A percentile compares a stretch with the other conserved stretches of the same genome.
Conservation (phyloP, 2,329 filamentous ascomycete species). For the Alternaria brassicae region DNA sequence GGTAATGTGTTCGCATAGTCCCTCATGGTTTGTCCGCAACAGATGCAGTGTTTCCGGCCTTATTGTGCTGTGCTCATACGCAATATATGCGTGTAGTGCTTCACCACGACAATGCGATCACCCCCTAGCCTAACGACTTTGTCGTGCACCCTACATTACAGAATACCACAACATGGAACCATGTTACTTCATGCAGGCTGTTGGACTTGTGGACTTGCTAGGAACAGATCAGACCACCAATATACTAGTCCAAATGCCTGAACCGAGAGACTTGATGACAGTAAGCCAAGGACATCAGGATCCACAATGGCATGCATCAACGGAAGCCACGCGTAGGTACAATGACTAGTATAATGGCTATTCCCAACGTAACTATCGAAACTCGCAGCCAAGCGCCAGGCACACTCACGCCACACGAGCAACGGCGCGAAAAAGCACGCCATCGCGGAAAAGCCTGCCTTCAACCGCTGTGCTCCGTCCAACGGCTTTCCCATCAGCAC, state of each 20-base stretch:
- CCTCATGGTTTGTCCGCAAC: neutral
- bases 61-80: neutral
- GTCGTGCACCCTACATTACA: neutral
- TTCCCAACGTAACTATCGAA: neutral
- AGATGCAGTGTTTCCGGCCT: neutral
- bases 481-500: neutral
- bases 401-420: neutral
- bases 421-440: neutral
- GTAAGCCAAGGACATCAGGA: neutral
- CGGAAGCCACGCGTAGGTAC: neutral
- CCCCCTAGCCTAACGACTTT: slow-evolving; percentile 1
- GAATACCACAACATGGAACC: neutral
- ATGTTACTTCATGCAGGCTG: neutral
- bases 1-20: neutral
- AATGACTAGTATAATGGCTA: neutral
- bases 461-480: neutral
- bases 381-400: neutral
- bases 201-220: neutral
- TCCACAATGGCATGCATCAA: neutral
- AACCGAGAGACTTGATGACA: neutral
- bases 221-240: neutral
- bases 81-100: neutral
- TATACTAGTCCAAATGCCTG: neutral
- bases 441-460: neutral
- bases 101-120: slow-evolving; percentile 1